Evolutionary conservation across 2,329 filamentous ascomycete species (phyloP), one percentile per base, ranked within the genome.

Genomic region (Microdochium paspali): DNA sequence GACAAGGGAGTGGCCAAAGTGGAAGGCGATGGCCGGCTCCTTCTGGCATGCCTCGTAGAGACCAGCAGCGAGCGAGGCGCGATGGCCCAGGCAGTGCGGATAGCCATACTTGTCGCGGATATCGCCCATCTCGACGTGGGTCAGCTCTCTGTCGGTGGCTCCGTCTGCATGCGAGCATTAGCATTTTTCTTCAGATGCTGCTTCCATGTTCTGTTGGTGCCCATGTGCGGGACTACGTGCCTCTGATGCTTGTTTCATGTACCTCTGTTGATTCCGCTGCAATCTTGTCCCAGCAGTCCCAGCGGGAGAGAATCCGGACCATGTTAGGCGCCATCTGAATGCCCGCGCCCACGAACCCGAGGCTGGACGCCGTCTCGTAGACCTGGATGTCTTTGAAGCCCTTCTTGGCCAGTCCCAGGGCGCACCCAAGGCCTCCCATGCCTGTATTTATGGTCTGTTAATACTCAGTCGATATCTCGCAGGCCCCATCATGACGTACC

Each of bases 251-350:
- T 1, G 85, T 88, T 49, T 82, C 80, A 49, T 74, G 74, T 50
- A 90, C 74, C 50, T 83, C 76, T 0, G 87, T 86, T 2, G 85
- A 84, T 61, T 90, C 85, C 31, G 71, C 74, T 52, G 79, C 79
- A 51, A 93, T 87, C 15, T n/a, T 18, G 23, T 74, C 66, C 86
- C 87, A 91, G 49, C 85, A 84, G 10, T 83, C 87, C 32, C 90
- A 68, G 13, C 74, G 70, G 58, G 88, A 82, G 12, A 93, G 73
- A 9, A 93, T 85, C 2, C 85, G 77, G 3, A 83, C 82, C 76
- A 91, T 85, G 54, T 93, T 94, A 0, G 87, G 87, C 0, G 87
- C 85, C 49, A 91, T 73, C 61, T 94, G 88, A 54, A 93, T 91
- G 4, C 88, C 88, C 1, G 88, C 88, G 23, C 88, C 88, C 1